Percentiles rank a stretch among this genome's conserved stretches.
These are phyloP conservation scores for Teratosphaeria destructans DNA, from an alignment of 2,329 filamentous ascomycete species.

Conservation along the genomic window DNA sequence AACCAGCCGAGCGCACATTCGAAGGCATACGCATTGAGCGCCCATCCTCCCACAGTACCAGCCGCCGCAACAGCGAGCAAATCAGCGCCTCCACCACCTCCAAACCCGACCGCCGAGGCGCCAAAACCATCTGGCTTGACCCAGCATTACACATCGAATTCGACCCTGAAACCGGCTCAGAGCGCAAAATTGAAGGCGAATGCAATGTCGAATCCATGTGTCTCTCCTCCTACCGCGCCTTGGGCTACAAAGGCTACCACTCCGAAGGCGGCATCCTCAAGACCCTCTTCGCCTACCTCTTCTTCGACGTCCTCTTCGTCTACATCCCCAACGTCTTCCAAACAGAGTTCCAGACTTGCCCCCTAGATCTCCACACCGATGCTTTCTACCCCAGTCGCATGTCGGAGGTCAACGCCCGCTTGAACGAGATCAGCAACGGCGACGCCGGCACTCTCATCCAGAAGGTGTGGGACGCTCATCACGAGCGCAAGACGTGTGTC, in stretches of 20 bases:
- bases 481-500: slow-evolving; percentile 67
- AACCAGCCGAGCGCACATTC: slow-evolving; percentile 64
- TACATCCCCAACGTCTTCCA: slow-evolving; percentile 97
- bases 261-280: slow-evolving; percentile 82
- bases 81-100: slow-evolving; percentile 14
- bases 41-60: slow-evolving; percentile 8
- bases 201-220: slow-evolving; percentile 94
- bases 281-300: slow-evolving; percentile 75
- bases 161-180: slow-evolving; percentile 5
- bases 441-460: slow-evolving; percentile 57
- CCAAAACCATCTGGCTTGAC: slow-evolving; percentile 83
- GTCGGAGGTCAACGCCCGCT: slow-evolving; percentile 76
- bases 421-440: slow-evolving; percentile 82
- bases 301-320: slow-evolving; percentile 85
- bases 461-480: slow-evolving; percentile 57
- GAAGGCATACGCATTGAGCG: slow-evolving; percentile 63
- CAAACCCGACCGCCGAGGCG: slow-evolving; percentile 32
- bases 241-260: slow-evolving; percentile 93
- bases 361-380: slow-evolving; percentile 85
- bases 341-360: slow-evolving; percentile 87
- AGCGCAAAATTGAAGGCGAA: slow-evolving; percentile 42
- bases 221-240: slow-evolving; percentile 67
- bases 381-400: slow-evolving; percentile 79
- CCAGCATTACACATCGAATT: slow-evolving; percentile 22
- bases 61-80: slow-evolving; percentile 24